A percentile compares a stretch with the other conserved stretches of the same genome.
phyloP scores from a whole-genome alignment of 192 early-diverging fungal species.

The Fimicolochytrium jonesii region DNA sequence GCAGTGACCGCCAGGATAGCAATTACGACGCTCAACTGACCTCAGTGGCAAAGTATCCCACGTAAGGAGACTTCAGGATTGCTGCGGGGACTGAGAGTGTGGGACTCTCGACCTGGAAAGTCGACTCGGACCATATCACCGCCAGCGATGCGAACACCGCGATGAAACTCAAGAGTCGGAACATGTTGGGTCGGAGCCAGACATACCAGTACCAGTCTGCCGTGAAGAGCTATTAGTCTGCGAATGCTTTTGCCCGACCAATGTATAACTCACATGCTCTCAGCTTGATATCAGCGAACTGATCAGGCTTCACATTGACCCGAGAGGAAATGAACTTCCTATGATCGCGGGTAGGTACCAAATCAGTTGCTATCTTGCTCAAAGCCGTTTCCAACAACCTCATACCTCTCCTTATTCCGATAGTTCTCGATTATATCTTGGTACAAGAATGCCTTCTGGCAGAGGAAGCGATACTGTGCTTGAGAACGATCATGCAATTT shows the following conservation, averaged over 20 bases:
- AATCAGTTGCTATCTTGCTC: neutral
- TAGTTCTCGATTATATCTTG: conserved; percentile 77
- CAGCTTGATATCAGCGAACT: conserved; percentile 24
- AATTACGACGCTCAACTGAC: conserved; percentile 31
- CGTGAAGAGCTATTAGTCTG: too few relatives aligned
- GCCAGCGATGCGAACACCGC: conserved; percentile 59
- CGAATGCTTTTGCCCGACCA: too few relatives aligned
- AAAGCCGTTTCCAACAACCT: neutral
- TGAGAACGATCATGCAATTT: conserved; percentile 67
- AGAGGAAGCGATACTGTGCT: conserved; percentile 74
- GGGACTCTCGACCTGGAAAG: conserved; percentile 61
- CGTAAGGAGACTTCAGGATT: conserved; percentile 36
- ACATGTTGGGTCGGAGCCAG: conserved; percentile 60
- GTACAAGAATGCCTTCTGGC: conserved; percentile 73
- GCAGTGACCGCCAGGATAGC: neutral
- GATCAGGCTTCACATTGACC: conserved; percentile 12
- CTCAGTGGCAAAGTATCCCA: conserved; percentile 41
- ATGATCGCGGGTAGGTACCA: neutral
- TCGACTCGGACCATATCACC: conserved; percentile 93
- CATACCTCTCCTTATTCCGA: conserved; percentile 57
- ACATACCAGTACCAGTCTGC: conserved; percentile 84
- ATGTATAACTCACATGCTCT: conserved; percentile 30
- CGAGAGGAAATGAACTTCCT: conserved; percentile 33
- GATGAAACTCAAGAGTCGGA: conserved; percentile 54
- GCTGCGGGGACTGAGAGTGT: conserved; percentile 70